These are phyloP conservation scores for Capsicum chinense DNA, from an alignment of 257 asterid species.

Conservation along the genomic window DNA sequence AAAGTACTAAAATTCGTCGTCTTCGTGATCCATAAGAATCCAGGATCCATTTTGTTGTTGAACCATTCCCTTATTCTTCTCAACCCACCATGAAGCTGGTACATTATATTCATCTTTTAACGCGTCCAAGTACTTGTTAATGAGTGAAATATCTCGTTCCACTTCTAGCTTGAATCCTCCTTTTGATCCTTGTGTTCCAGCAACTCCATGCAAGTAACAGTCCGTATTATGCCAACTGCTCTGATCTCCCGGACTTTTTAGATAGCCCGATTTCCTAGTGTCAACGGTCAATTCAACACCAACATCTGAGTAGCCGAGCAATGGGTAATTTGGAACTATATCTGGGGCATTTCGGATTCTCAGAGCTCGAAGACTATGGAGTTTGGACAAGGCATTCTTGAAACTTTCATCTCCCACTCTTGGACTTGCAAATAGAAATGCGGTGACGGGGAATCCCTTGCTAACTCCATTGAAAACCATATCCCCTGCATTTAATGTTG, in stretches of 20 bases:
- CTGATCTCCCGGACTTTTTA: slow-evolving; percentile 40
- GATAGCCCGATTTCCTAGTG: slow-evolving; percentile 36
- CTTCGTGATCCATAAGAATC: slow-evolving; percentile 44
- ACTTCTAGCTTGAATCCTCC: slow-evolving; percentile 38
- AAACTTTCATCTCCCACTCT: slow-evolving; percentile 47
- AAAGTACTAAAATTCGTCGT: slow-evolving; percentile 24
- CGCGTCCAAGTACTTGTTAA: slow-evolving; percentile 43
- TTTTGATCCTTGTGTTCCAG: slow-evolving; percentile 43
- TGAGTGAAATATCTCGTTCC: slow-evolving; percentile 45
- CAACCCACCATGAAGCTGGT: slow-evolving; percentile 53
- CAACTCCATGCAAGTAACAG: slow-evolving; percentile 54
- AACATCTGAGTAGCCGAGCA: slow-evolving; percentile 29
- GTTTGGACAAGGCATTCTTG: slow-evolving; percentile 3
- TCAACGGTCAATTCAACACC: slow-evolving; percentile 43
- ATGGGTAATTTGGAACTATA: slow-evolving; percentile 47
- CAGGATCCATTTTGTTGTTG: slow-evolving; percentile 44
- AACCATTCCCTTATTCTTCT: slow-evolving; percentile 53
- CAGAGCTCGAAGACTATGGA: slow-evolving; percentile 43
- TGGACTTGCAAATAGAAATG: slow-evolving; percentile 52
- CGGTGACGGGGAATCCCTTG: slow-evolving; percentile 52
- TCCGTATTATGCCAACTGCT: slow-evolving; percentile 53
- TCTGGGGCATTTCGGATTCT: slow-evolving; percentile 42
- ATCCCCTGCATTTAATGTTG: slow-evolving; percentile 61
- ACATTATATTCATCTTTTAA: slow-evolving; percentile 43
- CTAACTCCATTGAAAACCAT: slow-evolving; percentile 49